Percentiles rank a stretch among this genome's conserved stretches.
These are phyloP conservation scores for Exophiala oligosperma DNA, from an alignment of 2,329 filamentous ascomycete species.

Conservation along the genomic window DNA sequence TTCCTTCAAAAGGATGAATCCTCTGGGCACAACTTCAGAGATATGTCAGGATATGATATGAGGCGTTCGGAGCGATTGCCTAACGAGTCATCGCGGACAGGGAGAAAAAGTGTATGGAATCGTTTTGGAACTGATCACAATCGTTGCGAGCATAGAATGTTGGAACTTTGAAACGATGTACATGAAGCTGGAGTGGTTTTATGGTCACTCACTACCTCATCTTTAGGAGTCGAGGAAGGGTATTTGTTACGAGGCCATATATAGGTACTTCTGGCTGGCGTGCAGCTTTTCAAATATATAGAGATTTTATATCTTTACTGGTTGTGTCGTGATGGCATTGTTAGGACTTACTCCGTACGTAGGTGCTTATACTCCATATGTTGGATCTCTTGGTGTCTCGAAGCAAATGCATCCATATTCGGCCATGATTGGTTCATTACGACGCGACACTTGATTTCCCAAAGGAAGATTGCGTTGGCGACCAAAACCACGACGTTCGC, in stretches of 20 bases:
- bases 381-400: background rate
- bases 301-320: background rate
- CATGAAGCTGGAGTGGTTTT: background rate
- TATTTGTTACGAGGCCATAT: background rate
- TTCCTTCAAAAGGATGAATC: no score
- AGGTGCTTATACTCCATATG: no score
- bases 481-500: background rate
- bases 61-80: background rate
- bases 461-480: background rate
- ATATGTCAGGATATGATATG: background rate
- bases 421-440: conserved; percentile 17
- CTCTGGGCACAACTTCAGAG: no score
- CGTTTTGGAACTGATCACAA: background rate
- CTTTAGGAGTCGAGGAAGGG: background rate
- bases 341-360: no score
- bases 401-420: background rate
- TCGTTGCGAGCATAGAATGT: background rate
- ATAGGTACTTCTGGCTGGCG: background rate
- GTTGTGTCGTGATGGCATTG: no score
- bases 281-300: background rate
- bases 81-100: background rate
- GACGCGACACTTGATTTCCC: conserved; percentile 18
- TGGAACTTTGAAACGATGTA: conserved; percentile 1
- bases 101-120: background rate
- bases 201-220: background rate